These are phyloP conservation scores for Castanea crenata DNA, from an alignment of 306 rosid species.

Conservation along the genomic window DNA sequence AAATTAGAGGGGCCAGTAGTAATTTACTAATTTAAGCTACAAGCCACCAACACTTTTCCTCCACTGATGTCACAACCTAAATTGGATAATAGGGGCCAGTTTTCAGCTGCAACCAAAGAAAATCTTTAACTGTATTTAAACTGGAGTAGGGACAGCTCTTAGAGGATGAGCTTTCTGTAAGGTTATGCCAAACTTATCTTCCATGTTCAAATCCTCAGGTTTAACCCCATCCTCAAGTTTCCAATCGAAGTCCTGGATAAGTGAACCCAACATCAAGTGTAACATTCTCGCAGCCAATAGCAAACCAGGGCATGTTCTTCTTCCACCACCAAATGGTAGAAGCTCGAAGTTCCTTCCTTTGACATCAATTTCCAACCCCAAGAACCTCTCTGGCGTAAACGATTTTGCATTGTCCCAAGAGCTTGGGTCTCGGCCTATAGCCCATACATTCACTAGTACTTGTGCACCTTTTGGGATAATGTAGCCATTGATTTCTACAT, in stretches of 20 bases:
- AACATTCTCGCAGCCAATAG: conserved; percentile 45
- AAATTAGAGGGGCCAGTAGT: no score
- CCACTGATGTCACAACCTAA: no score
- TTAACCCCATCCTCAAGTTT: conserved; percentile 36
- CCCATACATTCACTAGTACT: conserved; percentile 28
- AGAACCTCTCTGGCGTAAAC: conserved; percentile 55
- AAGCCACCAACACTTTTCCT: no score
- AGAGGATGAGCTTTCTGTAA: conserved; percentile 41
- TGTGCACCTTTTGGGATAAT: conserved; percentile 22
- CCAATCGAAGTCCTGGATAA: conserved; percentile 57
- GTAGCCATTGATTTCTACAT: conserved; percentile 17
- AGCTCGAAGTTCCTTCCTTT: conserved; percentile 48
- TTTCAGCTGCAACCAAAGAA: no score
- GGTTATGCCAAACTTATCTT: conserved; percentile 48
- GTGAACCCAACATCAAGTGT: conserved; percentile 45
- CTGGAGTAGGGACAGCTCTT: conserved; percentile 30
- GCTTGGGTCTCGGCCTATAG: neutral
- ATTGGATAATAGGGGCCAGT: no score
- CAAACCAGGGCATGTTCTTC: conserved; percentile 48
- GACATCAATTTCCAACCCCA: conserved; percentile 37
- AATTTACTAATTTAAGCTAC: no score
- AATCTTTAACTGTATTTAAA: neutral
- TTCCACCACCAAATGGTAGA: conserved; percentile 50
- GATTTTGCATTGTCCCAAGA: neutral
- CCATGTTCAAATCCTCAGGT: conserved; percentile 41